These are phyloP conservation scores for Heracleum sosnowskyi DNA, from an alignment of 129 eudicot genomes.

Conservation along the genomic window DNA sequence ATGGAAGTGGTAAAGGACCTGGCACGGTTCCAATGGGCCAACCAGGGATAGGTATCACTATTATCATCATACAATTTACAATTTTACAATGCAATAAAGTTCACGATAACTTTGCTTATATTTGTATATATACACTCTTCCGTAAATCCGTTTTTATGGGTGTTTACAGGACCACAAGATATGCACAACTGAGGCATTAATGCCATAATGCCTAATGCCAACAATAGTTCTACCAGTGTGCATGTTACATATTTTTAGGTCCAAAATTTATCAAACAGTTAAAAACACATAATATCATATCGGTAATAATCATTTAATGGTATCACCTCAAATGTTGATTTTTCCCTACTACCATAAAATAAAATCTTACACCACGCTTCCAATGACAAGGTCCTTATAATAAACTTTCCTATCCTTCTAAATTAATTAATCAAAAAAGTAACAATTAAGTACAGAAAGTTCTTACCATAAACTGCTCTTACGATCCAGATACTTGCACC, in stretches of 20 bases:
- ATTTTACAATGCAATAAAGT: not conserved
- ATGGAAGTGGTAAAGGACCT: not conserved
- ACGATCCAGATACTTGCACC: conserved; percentile 98
- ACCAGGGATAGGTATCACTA: not conserved
- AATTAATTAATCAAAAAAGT: no score
- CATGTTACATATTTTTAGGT: not conserved
- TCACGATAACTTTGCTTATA: not conserved
- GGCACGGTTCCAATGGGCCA: not conserved
- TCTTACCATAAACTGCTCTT: conserved; percentile 94
- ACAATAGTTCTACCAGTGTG: not conserved
- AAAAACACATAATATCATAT: not conserved
- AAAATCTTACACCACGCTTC: not conserved
- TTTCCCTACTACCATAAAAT: not conserved
- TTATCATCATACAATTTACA: not conserved
- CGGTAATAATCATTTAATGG: not conserved
- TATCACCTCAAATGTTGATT: not conserved
- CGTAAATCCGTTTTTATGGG: not conserved
- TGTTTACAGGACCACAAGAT: not conserved
- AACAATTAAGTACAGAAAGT: not conserved
- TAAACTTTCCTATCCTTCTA: not conserved
- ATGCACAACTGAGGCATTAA: not conserved
- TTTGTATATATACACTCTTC: no score
- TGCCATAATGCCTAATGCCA: not conserved
- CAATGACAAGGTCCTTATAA: not conserved
- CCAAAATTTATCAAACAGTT: not conserved